These are phyloP conservation scores for Russula lepida DNA, from an alignment of 768 basidiomycete genomes.

Conservation along the genomic window DNA sequence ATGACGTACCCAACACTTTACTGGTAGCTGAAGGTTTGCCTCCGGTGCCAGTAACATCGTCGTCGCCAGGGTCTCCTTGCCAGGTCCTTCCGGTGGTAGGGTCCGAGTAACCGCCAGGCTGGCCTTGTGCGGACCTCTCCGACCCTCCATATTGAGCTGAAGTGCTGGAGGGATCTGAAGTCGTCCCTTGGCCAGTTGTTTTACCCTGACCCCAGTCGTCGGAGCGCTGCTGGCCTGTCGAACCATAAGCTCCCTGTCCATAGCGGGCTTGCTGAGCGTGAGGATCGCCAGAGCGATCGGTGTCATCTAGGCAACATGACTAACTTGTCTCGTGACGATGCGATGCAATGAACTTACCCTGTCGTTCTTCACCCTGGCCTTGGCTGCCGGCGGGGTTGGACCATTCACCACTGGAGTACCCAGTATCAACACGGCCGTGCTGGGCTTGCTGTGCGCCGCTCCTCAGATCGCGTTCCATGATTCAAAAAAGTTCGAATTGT, in stretches of 20 bases:
- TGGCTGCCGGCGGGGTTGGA: not conserved
- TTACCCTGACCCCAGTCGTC: not conserved
- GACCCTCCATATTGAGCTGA: not conserved
- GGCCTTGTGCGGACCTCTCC: not conserved
- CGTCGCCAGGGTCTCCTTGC: not conserved
- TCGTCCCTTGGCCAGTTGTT: not conserved
- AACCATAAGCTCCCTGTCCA: not conserved
- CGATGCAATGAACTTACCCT: not conserved
- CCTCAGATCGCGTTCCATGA: constrained; percentile 7
- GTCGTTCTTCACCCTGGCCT: constrained; percentile 1
- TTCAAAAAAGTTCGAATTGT: not conserved
- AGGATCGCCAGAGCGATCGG: not conserved
- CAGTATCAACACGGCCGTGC: not conserved
- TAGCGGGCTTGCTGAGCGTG: not conserved
- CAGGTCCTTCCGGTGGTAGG: not conserved
- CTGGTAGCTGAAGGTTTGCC: not conserved
- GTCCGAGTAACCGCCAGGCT: not conserved
- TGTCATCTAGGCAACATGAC: not conserved
- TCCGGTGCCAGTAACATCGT: not conserved
- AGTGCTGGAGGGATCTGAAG: not conserved
- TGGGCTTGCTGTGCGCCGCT: not conserved
- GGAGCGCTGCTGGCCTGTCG: not conserved
- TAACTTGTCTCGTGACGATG: too few species aligned
- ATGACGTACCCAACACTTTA: constrained; percentile 16
- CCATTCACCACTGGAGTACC: not conserved